Base-by-base conservation (phyloP, 306 rosid species). In the Vicia faba region DNA sequence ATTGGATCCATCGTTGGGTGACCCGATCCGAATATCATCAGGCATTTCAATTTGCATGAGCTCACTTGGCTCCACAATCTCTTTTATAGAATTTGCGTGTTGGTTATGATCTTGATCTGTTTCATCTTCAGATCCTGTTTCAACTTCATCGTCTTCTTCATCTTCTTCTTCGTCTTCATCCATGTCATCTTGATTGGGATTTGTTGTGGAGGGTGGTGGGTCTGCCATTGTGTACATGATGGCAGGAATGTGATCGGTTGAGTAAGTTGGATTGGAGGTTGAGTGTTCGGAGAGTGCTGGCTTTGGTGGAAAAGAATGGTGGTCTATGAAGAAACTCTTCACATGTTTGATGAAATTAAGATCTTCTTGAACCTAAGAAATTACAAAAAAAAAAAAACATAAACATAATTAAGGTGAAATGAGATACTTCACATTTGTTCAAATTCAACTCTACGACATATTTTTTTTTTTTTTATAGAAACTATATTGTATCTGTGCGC, bases 211-310 rank as follows among this genome's bases (percentile, higher is more conserved):
- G 8, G 81, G 78, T 1, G 81, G 78, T 1, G 78, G 81, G 35
- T 77, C 82, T 1, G 79, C 71, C 3, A 70, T 12, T 10, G 69
- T 44, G 75, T 83, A 78, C 39, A 74, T 41, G 64, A 80, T 35
- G 28, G 72, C 28, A 73, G 85, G 35, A 82, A 84, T 68, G 61
- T 74, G 84, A 53, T 85, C 84, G 14, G 89, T 79, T 1, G 89
- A 87, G 62, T 90, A 38, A 43, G 84, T 72, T 6, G 97, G 96
- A 25, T 90, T 90, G 62, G 97, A 93, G 40, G 99, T 90, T 39
- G 99, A 93, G 50, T 88, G 92, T 71, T 81, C 97, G 0, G 99
- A 93, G 12, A 90, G 80, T 16, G 95, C 97, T 2, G 97, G 96
- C 66, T 93, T 93, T 5, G 87, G 85, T 11, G 86, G 90, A 0